These are phyloP conservation scores for Nasturtium officinale DNA, from an alignment of 345 rosid species.

Conservation along the genomic window DNA sequence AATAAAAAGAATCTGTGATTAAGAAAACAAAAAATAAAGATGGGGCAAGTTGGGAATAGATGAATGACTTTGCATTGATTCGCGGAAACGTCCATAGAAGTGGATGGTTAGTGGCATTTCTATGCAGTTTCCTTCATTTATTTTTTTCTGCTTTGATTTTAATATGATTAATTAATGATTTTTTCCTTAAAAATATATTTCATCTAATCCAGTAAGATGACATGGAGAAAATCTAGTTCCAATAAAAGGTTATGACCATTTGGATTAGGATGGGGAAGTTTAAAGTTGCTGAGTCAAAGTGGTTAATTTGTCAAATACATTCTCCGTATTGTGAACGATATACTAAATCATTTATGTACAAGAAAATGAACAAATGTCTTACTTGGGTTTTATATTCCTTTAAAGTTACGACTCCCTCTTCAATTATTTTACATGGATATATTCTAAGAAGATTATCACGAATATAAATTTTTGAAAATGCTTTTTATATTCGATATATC, in stretches of 20 bases:
- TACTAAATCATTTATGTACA: not conserved
- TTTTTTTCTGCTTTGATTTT: not conserved
- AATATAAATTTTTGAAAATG: not conserved
- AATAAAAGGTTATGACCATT: conserved; percentile 28
- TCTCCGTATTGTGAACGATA: not conserved
- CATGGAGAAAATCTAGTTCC: conserved; percentile 30
- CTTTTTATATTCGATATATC: too few relatives aligned
- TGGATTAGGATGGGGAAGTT: conserved; percentile 21
- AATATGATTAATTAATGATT: not conserved
- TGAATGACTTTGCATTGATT: conserved; percentile 49
- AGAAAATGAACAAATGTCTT: not conserved
- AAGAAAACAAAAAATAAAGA: conserved; percentile 27
- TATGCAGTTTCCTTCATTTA: conserved; percentile 17
- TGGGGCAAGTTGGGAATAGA: conserved; percentile 44
- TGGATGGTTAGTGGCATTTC: conserved; percentile 45
- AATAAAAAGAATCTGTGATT: conserved; percentile 25
- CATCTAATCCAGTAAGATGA: conserved; percentile 20
- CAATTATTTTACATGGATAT: not conserved
- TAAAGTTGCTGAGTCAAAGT: conserved; percentile 32
- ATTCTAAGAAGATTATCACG: not conserved
- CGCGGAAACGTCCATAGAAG: conserved; percentile 46
- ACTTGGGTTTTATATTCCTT: not conserved
- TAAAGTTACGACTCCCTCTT: not conserved
- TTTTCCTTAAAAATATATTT: conserved; percentile 1
- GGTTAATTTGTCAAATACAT: conserved; percentile 21